Conservation (phyloP, 192 early-diverging fungal species). For the Coemansia sp. region DNA sequence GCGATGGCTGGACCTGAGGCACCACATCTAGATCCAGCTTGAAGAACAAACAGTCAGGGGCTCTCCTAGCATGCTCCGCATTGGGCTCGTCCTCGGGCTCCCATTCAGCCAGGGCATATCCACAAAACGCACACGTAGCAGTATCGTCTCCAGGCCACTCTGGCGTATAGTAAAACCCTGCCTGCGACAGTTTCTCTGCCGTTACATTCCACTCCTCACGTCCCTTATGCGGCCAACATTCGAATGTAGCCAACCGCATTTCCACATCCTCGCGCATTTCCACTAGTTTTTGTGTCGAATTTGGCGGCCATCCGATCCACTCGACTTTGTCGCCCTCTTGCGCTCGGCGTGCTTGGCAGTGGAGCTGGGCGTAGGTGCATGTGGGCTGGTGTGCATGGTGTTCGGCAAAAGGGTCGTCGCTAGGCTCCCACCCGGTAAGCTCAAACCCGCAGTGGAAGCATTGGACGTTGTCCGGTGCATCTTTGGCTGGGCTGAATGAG, state of each 20-base stretch:
- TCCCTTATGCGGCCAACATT: slow-evolving; percentile 46
- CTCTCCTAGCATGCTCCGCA: slow-evolving; percentile 41
- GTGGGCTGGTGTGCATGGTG: slow-evolving; percentile 43
- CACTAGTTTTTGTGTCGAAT: slow-evolving; percentile 17
- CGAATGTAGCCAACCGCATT: slow-evolving; percentile 34
- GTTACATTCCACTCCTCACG: slow-evolving; percentile 47
- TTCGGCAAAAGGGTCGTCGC: slow-evolving; percentile 56
- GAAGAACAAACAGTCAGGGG: slow-evolving; percentile 53
- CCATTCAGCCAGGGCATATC: slow-evolving; percentile 54
- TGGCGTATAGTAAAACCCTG: slow-evolving; percentile 55
- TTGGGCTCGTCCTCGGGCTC: slow-evolving; percentile 54
- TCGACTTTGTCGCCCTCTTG: slow-evolving; percentile 33
- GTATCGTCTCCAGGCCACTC: slow-evolving; percentile 46
- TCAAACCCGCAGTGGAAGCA: slow-evolving; percentile 56
- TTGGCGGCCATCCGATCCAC: slow-evolving; percentile 35
- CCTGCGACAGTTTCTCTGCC: slow-evolving; percentile 45
- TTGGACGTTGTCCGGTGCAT: slow-evolving; percentile 52
- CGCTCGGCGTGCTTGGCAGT: slow-evolving; percentile 39
- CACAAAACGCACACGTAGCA: slow-evolving; percentile 50
- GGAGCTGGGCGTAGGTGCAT: slow-evolving; percentile 47
- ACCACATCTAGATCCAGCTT: slow-evolving; percentile 13
- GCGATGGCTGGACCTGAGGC: slow-evolving; percentile 10
- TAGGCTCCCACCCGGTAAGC: slow-evolving; percentile 53
- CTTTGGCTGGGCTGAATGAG: slow-evolving; percentile 52
- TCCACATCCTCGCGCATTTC: slow-evolving; percentile 22